phyloP scores from a whole-genome alignment of 179 eudicot genomes.

The Vitellaria paradoxa region DNA sequence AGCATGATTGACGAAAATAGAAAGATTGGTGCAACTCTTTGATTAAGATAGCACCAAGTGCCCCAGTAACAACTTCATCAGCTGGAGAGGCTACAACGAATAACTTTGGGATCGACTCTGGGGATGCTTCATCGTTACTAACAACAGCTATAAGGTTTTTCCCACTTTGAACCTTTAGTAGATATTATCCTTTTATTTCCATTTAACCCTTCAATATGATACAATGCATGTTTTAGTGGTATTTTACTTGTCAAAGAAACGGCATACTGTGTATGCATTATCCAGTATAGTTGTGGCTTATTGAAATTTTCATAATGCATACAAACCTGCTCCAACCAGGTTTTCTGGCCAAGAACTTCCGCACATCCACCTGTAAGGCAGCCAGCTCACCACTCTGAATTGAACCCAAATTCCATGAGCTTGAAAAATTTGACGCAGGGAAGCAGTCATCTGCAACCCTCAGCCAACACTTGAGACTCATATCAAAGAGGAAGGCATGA shows the following conservation, averaged over 20 bases:
- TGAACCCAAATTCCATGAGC: slow-evolving; percentile 91
- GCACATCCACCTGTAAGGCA: slow-evolving; percentile 84
- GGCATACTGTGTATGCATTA: not conserved
- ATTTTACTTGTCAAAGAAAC: not conserved
- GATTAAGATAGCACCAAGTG: too few species aligned
- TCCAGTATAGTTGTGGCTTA: not conserved
- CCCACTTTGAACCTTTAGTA: not conserved
- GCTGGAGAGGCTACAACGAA: too few species aligned
- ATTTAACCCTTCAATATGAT: not conserved
- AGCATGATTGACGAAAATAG: too few species aligned
- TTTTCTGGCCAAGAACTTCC: slow-evolving; percentile 89
- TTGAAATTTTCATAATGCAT: not conserved
- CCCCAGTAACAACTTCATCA: too few species aligned
- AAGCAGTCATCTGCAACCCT: slow-evolving; percentile 96
- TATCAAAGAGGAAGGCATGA: slow-evolving; percentile 89
- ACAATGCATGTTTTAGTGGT: not conserved
- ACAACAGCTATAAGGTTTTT: not conserved
- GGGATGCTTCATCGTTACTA: too few species aligned
- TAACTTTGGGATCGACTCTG: too few species aligned
- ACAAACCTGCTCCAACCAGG: slow-evolving; percentile 96
- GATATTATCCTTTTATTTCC: not conserved
- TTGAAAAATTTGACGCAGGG: slow-evolving; percentile 88
- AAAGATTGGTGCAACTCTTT: too few species aligned
- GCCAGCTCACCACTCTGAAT: slow-evolving; percentile 90
- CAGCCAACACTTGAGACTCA: slow-evolving; percentile 90